Evolutionary conservation across 1,284 basidiomycete species (phyloP), one percentile per base, ranked within the genome.

Genomic region (Ceratobasidium sp.): DNA sequence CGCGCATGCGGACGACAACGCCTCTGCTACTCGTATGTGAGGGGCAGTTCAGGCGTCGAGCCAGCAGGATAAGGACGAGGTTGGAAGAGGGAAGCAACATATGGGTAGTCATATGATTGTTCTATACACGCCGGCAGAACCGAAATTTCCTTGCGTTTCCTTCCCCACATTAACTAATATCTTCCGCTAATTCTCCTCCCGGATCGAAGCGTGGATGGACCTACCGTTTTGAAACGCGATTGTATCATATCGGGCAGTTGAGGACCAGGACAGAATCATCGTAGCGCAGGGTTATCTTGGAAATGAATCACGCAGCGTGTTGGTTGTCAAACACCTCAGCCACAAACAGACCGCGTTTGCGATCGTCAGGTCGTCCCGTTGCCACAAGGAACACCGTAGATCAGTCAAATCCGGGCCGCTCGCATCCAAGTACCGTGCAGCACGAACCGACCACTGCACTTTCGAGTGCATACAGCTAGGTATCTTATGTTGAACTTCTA

Each of bases 241-340:
- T 53, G 46, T 16, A n/a, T 34, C 48, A 36, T 65, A 52, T 52
- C 32, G 14, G 48, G 62, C 12, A 65, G n/a, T 39, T 53, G 43
- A 39, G 12, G 23, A 8, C 34, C 26, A 28, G 26, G 28, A 46
- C 48, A 34, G 45, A 30, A 21, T 36, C 23, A 53, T 21, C 6
- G 45, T 21, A 48, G 4, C n/a, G n/a, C 16, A 32, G 23, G 62
- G 36, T 39, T 32, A 32, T 55, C 8, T 18, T 14, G 53, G 36
- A 30, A 67, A 39, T 67, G 50, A 43, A 50, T 39, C 21, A 14
- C 8, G 28, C 52, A 32, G n/a, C 26, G 52, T 55, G 53, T 34
- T 57, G 52, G 64, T 69, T 57, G 64, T 69, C 43, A 69, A 41
- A 39, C 4, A n/a, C 41, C 21, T 69, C 64, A 69, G 64, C 64